Evolutionary conservation across 768 basidiomycete genomes (phyloP).

Genomic region (Leccinum subtestaceum): DNA sequence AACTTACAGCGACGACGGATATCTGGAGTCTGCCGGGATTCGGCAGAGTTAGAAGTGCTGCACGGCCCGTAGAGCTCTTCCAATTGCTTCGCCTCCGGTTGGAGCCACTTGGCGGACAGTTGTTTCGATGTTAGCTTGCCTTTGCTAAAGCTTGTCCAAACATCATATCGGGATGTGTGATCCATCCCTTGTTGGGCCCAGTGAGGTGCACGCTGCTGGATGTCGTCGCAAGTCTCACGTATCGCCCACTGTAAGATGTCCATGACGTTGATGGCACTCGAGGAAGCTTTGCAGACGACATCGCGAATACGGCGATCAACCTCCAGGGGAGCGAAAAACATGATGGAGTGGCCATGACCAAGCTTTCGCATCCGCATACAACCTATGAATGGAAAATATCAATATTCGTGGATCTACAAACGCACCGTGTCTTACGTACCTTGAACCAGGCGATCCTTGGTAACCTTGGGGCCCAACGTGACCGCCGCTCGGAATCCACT

Average conservation of each 20-base stretch:
- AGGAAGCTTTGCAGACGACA: slow-evolving; percentile 11
- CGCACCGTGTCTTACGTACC: slow-evolving; percentile 25
- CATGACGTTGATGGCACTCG: slow-evolving; percentile 4
- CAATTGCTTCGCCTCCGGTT: slow-evolving; percentile 38
- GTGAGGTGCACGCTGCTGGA: slow-evolving; percentile 37
- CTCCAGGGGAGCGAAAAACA: slow-evolving; percentile 46
- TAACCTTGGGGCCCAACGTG: slow-evolving; percentile 38
- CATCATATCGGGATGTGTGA: slow-evolving; percentile 14
- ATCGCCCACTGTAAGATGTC: slow-evolving; percentile 47
- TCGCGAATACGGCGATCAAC: slow-evolving; percentile 38
- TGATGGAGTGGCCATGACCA: slow-evolving; percentile 45
- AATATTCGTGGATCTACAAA: not conserved
- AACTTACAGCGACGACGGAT: slow-evolving; percentile 15
- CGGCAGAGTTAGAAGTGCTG: not conserved
- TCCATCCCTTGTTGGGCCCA: slow-evolving; percentile 41
- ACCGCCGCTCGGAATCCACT: slow-evolving; percentile 34
- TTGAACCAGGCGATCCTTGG: slow-evolving; percentile 36
- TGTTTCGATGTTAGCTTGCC: not conserved
- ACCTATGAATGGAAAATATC: slow-evolving; percentile 28
- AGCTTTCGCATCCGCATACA: slow-evolving; percentile 55
- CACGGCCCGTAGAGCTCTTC: slow-evolving; percentile 33
- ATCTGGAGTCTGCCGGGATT: not conserved
- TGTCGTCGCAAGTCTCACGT: slow-evolving; percentile 41
- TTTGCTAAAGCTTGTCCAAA: slow-evolving; percentile 15
- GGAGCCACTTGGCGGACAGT: slow-evolving; percentile 34